A percentile compares a stretch with the other conserved stretches of the same genome.
These are phyloP conservation scores for Scleromitrula shiraiana DNA, from an alignment of 2,329 filamentous ascomycete species.

Conservation along the genomic window DNA sequence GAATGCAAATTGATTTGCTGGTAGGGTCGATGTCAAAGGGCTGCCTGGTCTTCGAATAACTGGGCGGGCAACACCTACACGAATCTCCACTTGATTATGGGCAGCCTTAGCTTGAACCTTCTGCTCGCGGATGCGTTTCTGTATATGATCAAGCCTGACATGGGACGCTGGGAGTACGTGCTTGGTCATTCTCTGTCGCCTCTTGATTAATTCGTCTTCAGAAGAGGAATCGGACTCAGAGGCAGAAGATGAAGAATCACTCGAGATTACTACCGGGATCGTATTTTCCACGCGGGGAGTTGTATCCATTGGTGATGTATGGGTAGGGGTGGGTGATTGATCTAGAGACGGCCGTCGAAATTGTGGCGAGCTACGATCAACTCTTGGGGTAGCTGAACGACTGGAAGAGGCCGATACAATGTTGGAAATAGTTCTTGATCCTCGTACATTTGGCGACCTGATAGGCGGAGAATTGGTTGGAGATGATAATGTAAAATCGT, in stretches of 20 bases:
- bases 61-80: constrained; percentile 28
- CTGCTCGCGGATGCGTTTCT: constrained; percentile 27
- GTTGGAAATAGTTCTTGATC: constrained; percentile 13
- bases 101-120: constrained; percentile 10
- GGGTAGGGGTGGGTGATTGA: constrained; percentile 22
- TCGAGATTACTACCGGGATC: constrained; percentile 12
- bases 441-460: not conserved
- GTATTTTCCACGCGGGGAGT: constrained; percentile 20
- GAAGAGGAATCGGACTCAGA: constrained; percentile 15
- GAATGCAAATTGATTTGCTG: not conserved
- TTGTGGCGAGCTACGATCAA: constrained; percentile 8
- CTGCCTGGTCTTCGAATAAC: constrained; percentile 2
- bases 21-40: not conserved
- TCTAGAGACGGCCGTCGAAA: constrained; percentile 5
- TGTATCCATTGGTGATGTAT: constrained; percentile 8
- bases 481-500: constrained; percentile 34
- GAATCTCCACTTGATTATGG: constrained; percentile 16
- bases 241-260: constrained; percentile 13
- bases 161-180: constrained; percentile 62
- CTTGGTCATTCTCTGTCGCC: constrained; percentile 36
- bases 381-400: constrained; percentile 12
- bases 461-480: constrained; percentile 30
- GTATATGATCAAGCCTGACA: constrained; percentile 50
- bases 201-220: constrained; percentile 24
- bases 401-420: constrained; percentile 17